Conservation (phyloP, 2,329 filamentous ascomycete species). For the Penicillium capsulatum region DNA sequence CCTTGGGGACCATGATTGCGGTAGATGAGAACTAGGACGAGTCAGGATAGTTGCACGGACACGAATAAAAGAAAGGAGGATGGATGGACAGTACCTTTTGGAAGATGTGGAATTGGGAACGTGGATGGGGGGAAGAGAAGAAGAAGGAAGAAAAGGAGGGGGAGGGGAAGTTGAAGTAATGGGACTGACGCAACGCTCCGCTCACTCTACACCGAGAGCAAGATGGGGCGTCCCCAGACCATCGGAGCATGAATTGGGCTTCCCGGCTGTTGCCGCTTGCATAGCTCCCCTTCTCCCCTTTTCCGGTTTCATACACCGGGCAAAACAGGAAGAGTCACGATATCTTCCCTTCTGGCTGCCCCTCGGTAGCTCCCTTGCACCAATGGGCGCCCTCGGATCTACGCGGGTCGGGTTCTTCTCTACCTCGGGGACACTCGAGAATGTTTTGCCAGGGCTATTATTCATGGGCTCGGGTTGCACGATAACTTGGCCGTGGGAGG, state of each 20-base stretch:
- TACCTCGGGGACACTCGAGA: constrained; percentile 27
- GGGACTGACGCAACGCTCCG: constrained; percentile 35
- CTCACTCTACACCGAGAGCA: constrained; percentile 29
- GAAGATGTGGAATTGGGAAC: background rate
- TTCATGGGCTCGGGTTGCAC: constrained; percentile 7
- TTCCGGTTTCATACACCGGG: constrained; percentile 44
- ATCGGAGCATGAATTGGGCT: constrained; percentile 10
- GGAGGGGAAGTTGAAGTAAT: constrained; percentile 24
- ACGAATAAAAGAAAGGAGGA: no score
- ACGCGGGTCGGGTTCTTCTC: constrained; percentile 19
- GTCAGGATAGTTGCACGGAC: constrained; percentile 21
- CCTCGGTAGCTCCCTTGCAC: constrained; percentile 28
- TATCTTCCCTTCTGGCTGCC: constrained; percentile 23
- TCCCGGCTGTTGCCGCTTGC: constrained; percentile 32
- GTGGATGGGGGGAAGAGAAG: constrained; percentile 13
- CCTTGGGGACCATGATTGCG: constrained; percentile 38
- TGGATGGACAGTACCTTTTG: constrained; percentile 2
- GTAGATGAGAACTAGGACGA: constrained; percentile 6
- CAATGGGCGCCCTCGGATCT: constrained; percentile 25
- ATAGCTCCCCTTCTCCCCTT: constrained; percentile 26
- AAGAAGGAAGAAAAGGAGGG: constrained; percentile 26
- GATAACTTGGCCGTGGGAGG: constrained; percentile 10
- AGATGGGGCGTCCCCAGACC: constrained; percentile 22
- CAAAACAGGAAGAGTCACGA: constrained; percentile 41
- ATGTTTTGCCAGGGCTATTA: constrained; percentile 26